Evolutionary conservation across 306 rosid species (phyloP).

Genomic region (Acacia crassicarpa): DNA sequence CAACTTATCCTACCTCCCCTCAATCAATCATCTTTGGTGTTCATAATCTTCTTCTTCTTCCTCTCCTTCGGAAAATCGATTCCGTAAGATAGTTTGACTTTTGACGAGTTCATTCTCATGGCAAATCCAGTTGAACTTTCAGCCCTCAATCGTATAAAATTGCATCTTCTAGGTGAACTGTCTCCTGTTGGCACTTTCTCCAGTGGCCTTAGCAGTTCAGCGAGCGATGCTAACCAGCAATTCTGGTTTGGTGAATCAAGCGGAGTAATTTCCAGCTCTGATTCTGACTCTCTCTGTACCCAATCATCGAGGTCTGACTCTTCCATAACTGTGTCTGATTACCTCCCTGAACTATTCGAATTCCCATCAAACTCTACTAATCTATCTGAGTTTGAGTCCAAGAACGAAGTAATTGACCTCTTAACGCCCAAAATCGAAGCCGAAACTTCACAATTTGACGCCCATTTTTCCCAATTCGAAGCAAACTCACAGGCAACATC

Average conservation of each 20-base stretch:
- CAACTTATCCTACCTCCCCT: conserved; percentile 4
- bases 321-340: conserved; percentile 31
- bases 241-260: conserved; percentile 15
- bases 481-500: conserved; percentile 15
- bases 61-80: not conserved
- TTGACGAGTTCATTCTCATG: conserved; percentile 33
- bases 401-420: conserved; percentile 46
- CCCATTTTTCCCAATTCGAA: conserved; percentile 17
- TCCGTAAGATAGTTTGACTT: not conserved
- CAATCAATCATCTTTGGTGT: not conserved
- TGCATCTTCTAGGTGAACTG: conserved; percentile 67
- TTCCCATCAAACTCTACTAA: conserved; percentile 27
- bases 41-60: not conserved
- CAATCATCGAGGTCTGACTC: conserved; percentile 42
- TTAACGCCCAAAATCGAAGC: conserved; percentile 31
- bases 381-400: conserved; percentile 41
- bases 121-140: conserved; percentile 43
- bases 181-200: conserved; percentile 45
- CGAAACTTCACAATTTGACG: not conserved
- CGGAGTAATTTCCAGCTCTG: conserved; percentile 21
- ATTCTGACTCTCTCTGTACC: conserved; percentile 3
- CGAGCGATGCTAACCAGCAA: not conserved
- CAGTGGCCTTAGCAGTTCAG: not conserved
- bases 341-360: conserved; percentile 28
- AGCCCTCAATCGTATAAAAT: conserved; percentile 55